Evolutionary conservation across 352 stramenopile genomes (phyloP), one percentile per base, ranked within the genome.

Genomic region (Pythium dissimile): DNA sequence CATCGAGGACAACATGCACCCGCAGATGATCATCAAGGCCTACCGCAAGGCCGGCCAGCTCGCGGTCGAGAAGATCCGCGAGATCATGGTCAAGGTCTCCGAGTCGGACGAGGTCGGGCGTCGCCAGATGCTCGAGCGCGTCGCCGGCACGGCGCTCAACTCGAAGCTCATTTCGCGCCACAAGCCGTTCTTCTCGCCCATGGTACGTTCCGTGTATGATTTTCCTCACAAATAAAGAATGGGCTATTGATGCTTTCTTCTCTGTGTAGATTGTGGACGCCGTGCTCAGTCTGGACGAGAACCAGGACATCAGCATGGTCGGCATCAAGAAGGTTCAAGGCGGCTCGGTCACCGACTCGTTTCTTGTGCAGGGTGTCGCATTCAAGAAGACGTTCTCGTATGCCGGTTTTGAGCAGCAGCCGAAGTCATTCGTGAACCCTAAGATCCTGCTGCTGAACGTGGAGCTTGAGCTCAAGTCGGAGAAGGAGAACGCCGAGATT

Each of bases 381-480:
- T 99, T 99, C 84, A 98, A 99, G 78, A 99, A 99, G 78, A 99
- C 97, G 23, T 99, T 99, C 70, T 98, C 90, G 49, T 99, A 99
- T 72, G 97, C 97, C 8, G 97, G 97, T n/a, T 99, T 99, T 67
- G 97, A 99, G 78, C 97, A 99, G 87, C 98, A 99, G 89, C 97
- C 96, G 38, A 99, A 99, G 80, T 86, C 86, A 47, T 99, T 99
- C 68, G 68, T 76, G 15, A 91, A 98, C 75, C 96, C 97, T 1
- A 98, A 98, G 67, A 96, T 99, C 47, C 67, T 99, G 39, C 74
- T 99, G 26, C 73, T 99, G 28, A 99, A 99, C 72, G 95, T 99
- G 10, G 97, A 99, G 75, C 73, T 99, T 30, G 97, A 99, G 80
- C 85, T 99, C 49, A 99, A 99, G 83, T 97, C 83, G 30, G 97